Evolutionary conservation across 2,329 filamentous ascomycete genomes (phyloP).

Genomic region (Cytospora mali): DNA sequence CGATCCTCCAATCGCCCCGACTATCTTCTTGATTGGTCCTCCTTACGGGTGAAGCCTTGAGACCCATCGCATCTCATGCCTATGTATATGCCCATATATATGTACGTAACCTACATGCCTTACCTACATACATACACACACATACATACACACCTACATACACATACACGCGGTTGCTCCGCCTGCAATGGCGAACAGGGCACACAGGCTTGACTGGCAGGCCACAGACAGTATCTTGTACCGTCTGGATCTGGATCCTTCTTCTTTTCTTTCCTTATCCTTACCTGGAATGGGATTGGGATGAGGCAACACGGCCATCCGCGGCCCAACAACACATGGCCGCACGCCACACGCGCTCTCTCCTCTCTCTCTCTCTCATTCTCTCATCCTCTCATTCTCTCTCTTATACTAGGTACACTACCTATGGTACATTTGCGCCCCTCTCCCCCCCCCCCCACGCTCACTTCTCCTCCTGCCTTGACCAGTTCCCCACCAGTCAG

Average conservation of each 20-base stretch:
- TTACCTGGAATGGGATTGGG: not conserved
- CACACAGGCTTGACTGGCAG: not conserved
- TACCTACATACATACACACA: too few species aligned
- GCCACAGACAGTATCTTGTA: too few species aligned
- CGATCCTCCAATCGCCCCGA: too few species aligned
- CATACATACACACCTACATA: too few species aligned
- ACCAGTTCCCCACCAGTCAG: slow-evolving; percentile 1
- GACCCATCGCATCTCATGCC: not conserved
- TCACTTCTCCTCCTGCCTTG: slow-evolving; percentile 4
- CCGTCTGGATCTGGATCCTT: too few species aligned
- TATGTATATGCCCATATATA: too few species aligned
- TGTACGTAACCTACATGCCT: too few species aligned
- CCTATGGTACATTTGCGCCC: too few species aligned
- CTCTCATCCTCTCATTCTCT: not conserved
- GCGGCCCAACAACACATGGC: not conserved
- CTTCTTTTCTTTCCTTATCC: not conserved
- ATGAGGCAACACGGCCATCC: slow-evolving; percentile 1
- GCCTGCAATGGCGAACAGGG: too few species aligned
- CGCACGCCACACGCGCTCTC: not conserved
- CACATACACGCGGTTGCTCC: too few species aligned
- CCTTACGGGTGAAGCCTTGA: not conserved
- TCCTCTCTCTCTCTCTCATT: not conserved
- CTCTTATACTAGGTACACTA: too few species aligned
- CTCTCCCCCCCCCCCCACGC: too few species aligned
- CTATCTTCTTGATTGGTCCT: not conserved